phyloP scores from a whole-genome alignment of 345 rosid species.

The Rubroshorea leprosula region DNA sequence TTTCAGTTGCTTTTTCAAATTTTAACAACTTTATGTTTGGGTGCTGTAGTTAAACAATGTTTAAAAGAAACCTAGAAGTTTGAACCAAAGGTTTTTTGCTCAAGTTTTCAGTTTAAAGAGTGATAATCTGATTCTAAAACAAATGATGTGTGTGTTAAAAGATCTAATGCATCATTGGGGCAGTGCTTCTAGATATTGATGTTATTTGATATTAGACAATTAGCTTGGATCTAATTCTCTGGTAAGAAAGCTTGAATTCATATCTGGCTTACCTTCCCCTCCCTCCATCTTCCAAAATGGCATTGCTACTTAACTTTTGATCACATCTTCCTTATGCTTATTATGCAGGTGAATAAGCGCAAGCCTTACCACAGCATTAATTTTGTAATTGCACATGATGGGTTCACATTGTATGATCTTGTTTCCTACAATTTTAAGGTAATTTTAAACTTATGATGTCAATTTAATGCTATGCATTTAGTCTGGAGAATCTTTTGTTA shows the following conservation, averaged over 20 bases:
- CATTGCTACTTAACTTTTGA: background rate
- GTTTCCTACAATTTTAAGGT: conserved; percentile 88
- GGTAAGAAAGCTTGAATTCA: background rate
- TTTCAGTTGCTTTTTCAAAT: background rate
- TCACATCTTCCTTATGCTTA: conserved; percentile 7
- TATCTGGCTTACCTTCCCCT: background rate
- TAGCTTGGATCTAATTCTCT: background rate
- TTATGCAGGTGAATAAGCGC: conserved; percentile 67
- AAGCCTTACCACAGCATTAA: conserved; percentile 86
- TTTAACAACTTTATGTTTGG: conserved; percentile 1
- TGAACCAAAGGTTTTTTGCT: background rate
- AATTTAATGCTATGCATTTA: conserved; percentile 6
- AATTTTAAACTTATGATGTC: conserved; percentile 16
- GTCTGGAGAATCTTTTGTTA: conserved; percentile 4
- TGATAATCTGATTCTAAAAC: background rate
- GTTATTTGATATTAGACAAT: background rate
- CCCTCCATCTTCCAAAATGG: conserved; percentile 1
- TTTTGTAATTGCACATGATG: conserved; percentile 87
- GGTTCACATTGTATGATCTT: conserved; percentile 82
- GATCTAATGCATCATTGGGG: background rate
- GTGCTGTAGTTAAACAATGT: background rate
- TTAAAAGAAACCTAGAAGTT: background rate
- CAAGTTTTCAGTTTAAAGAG: background rate
- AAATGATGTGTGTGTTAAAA: no score
- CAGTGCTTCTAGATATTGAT: background rate